A percentile compares a stretch with the other conserved stretches of the same genome.
These are phyloP conservation scores for Oryza glumipatula DNA, from an alignment of 176 grass and related monocot species.

Conservation along the genomic window DNA sequence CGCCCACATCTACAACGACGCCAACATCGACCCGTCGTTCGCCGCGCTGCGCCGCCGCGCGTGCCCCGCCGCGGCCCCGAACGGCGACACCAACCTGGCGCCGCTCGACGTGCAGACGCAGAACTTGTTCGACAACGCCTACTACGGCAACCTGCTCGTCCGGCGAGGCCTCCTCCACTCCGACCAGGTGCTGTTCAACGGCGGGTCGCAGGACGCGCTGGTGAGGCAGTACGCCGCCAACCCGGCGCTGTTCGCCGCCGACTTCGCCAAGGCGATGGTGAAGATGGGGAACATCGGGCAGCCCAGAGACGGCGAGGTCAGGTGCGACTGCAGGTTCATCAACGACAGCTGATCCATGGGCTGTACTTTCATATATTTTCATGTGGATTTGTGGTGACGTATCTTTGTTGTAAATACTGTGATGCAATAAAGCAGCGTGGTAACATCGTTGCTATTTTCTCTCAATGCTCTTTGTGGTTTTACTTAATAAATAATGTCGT, in stretches of 20 bases:
- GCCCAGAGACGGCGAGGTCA: constrained; percentile 44
- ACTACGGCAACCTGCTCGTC: constrained; percentile 57
- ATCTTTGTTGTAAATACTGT: too few relatives aligned
- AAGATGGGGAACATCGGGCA: constrained; percentile 56
- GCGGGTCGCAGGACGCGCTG: constrained; percentile 56
- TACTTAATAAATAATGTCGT: too few relatives aligned
- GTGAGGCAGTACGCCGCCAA: constrained; percentile 40
- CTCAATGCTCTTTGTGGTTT: too few relatives aligned
- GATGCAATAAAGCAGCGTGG: too few relatives aligned
- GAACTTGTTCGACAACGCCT: constrained; percentile 58
- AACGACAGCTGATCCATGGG: constrained; percentile 32
- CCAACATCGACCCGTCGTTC: constrained; percentile 56
- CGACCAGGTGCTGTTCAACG: constrained; percentile 77
- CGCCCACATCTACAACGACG: constrained; percentile 63
- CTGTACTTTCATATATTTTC: too few relatives aligned
- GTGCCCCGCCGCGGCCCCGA: constrained; percentile 29
- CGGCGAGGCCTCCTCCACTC: constrained; percentile 67
- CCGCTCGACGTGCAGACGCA: constrained; percentile 59
- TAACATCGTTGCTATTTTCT: too few relatives aligned
- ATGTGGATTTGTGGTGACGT: too few relatives aligned
- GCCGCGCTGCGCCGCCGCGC: constrained; percentile 20
- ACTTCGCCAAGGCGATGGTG: constrained; percentile 61
- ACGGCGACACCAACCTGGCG: constrained; percentile 52
- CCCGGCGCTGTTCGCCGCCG: not conserved
- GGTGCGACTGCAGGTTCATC: constrained; percentile 57